Base-by-base conservation (phyloP, 495 filamentous ascomycete species). In the Amorphotheca resinae region DNA sequence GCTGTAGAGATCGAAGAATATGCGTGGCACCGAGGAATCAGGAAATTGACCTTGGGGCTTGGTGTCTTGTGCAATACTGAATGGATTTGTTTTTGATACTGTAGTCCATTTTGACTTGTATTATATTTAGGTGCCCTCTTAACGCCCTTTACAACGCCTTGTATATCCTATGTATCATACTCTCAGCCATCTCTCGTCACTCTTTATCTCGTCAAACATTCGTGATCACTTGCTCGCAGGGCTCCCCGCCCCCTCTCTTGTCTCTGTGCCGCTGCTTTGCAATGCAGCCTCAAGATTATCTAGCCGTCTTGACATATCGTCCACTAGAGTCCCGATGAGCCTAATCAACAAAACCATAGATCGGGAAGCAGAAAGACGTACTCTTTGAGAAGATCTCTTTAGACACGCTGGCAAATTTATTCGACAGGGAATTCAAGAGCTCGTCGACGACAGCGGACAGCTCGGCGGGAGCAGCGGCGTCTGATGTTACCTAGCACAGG, bases 241-340 rank as follows among this genome's bases (percentile, higher is more conserved):
- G 28, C 55, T 53, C 14, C 48, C 30, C 23, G 64, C 70, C 4
- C 45, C 45, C 38, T 49, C 45, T 20, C 40, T 37, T 28, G 34
- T 49, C 22, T 72, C 66, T 39, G 67, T 67, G 41, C 59, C n/a
- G n/a, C n/a, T 67, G 8, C 66, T 64, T 51, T 73, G 67, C 23
- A 88, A 62, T 14, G 80, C 79, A 32, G 81, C 69, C 60, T 96
- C 89, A 25, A 96, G 73, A 38, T 80, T 84, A 57, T 96, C 89
- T 3, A 96, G 63, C 14, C 89, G 80, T 46, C 80, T 70, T 9
- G 85, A 80, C 89, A 96, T 95, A 42, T 95, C 91, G 53, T 96
- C 89, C 79, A 96, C 87, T 95, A 49, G 22, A 28, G 20, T 1
- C 35, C 4, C 9, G 22, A 41, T 33, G 26, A 46, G 35, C 16